These are phyloP conservation scores for Kodamaea leandrae DNA, from an alignment of 805 yeast genomes.

Conservation along the genomic window DNA sequence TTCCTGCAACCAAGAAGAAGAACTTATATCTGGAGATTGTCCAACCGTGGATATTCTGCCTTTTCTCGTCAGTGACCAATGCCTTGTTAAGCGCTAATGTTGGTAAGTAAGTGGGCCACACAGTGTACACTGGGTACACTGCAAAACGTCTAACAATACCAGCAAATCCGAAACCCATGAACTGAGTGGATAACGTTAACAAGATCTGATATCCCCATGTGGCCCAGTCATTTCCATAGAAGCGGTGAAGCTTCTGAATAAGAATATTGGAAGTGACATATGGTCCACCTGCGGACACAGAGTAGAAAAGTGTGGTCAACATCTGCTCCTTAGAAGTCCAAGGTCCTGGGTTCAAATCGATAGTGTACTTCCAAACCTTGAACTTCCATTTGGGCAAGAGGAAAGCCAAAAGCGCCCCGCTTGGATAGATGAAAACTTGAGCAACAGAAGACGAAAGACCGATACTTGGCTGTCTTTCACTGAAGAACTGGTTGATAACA, in stretches of 20 bases:
- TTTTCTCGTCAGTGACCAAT: conserved; percentile 23
- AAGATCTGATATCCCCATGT: conserved; percentile 26
- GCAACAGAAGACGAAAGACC: conserved; percentile 41
- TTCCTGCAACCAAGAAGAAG: conserved; percentile 14
- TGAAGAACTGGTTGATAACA: conserved; percentile 54
- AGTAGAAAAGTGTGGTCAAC: conserved; percentile 50
- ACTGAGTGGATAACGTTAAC: conserved; percentile 23
- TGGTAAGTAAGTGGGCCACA: conserved; percentile 49
- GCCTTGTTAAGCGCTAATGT: conserved; percentile 27
- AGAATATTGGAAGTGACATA: conserved; percentile 14
- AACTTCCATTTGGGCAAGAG: conserved; percentile 38
- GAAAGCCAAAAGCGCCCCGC: conserved; percentile 34
- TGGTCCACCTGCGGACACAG: conserved; percentile 29
- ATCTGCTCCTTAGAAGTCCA: conserved; percentile 66
- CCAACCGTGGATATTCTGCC: conserved; percentile 32
- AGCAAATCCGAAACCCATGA: conserved; percentile 31
- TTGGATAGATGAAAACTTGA: conserved; percentile 46
- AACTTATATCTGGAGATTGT: conserved; percentile 24
- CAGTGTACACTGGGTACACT: conserved; percentile 48
- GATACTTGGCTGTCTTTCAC: conserved; percentile 52
- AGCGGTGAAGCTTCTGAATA: conserved; percentile 16
- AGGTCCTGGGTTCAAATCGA: conserved; percentile 58
- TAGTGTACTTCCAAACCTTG: conserved; percentile 30
- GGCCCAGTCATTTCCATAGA: conserved; percentile 28
- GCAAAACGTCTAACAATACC: conserved; percentile 32